These are phyloP conservation scores for Scheffersomyces titani DNA, from an alignment of 1,139 yeast genomes.

Conservation along the genomic window DNA sequence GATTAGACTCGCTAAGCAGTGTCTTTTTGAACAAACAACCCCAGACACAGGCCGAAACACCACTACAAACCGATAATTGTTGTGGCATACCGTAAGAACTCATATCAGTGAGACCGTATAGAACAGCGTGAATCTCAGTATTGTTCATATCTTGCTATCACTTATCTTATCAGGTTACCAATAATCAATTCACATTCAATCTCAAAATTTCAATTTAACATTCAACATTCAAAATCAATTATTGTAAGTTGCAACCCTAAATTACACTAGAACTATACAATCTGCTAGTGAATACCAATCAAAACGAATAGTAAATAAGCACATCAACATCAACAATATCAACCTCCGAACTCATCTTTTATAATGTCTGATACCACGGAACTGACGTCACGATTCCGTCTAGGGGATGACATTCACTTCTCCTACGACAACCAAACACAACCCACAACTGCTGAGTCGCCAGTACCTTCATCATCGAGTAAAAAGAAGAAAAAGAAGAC, in stretches of 20 bases:
- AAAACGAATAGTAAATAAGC: no score
- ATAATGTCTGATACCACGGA: neutral
- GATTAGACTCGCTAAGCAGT: neutral
- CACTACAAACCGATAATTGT: no score
- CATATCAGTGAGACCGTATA: neutral
- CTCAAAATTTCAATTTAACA: neutral
- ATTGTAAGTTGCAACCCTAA: neutral
- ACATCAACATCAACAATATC: neutral
- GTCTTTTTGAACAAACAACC: neutral
- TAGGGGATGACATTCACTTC: slow-evolving; percentile 62
- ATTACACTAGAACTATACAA: neutral
- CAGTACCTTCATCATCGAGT: slow-evolving; percentile 13
- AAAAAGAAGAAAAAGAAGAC: slow-evolving; percentile 38
- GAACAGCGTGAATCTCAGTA: neutral
- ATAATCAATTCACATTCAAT: neutral
- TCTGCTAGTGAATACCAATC: neutral
- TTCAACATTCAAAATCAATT: neutral
- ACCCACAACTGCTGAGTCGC: slow-evolving; percentile 6
- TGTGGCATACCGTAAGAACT: no score
- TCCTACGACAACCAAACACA: slow-evolving; percentile 36
- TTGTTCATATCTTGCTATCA: neutral
- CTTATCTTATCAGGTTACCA: neutral
- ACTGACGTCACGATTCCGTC: neutral
- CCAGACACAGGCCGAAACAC: neutral
- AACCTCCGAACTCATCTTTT: neutral